Evolutionary conservation across 768 basidiomycete species (phyloP).

Genomic region (Roridomyces roridus): DNA sequence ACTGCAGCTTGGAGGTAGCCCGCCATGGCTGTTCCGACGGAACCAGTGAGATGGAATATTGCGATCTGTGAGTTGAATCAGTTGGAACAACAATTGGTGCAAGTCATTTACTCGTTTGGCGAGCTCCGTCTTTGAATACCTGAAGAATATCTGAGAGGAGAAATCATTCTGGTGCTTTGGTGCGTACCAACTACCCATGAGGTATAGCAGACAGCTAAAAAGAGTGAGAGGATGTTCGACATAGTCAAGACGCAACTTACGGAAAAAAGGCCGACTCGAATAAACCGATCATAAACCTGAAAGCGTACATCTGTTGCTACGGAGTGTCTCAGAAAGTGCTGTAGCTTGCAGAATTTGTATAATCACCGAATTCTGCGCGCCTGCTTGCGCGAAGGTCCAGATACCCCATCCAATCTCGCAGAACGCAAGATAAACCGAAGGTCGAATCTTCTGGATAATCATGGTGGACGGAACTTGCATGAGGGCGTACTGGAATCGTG

Average conservation of each 20-base stretch:
- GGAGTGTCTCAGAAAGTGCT: not conserved
- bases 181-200: slow-evolving; percentile 32
- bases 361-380: slow-evolving; percentile 25
- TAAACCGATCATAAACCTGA: slow-evolving; percentile 30
- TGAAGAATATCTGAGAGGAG: not conserved
- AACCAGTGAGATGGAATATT: slow-evolving; percentile 32
- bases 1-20: slow-evolving; percentile 33
- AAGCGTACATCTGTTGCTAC: slow-evolving; percentile 31
- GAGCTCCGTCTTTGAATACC: slow-evolving; percentile 29
- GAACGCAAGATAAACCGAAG: slow-evolving; percentile 28
- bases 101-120: slow-evolving; percentile 30
- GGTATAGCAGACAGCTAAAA: slow-evolving; percentile 17
- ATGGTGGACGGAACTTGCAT: slow-evolving; percentile 31
- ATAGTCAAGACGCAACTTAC: slow-evolving; percentile 5
- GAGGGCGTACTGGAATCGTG: slow-evolving; percentile 16
- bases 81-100: not conserved
- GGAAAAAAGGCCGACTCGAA: slow-evolving; percentile 34
- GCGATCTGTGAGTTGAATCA: slow-evolving; percentile 8
- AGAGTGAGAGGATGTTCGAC: not conserved
- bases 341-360: not conserved
- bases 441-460: slow-evolving; percentile 29
- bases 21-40: slow-evolving; percentile 30
- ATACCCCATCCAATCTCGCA: slow-evolving; percentile 33
- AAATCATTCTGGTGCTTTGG: not conserved
- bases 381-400: slow-evolving; percentile 34